These are phyloP conservation scores for Abortiporus biennis DNA, from an alignment of 1,284 basidiomycete genomes.

Conservation along the genomic window DNA sequence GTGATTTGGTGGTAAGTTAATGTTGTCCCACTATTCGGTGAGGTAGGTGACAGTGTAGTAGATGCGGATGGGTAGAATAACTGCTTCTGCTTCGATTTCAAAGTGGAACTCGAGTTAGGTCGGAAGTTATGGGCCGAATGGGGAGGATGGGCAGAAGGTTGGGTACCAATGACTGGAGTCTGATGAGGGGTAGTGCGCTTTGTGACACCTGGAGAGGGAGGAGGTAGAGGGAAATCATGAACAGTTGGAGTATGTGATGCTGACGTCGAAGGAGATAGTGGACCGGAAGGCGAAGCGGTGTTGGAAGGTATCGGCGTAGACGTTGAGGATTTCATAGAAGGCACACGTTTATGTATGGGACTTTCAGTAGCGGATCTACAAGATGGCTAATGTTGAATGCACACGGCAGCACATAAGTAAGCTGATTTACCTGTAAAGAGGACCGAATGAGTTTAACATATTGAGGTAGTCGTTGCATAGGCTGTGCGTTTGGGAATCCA, in stretches of 20 bases:
- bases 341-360: constrained; percentile 14
- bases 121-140: constrained; percentile 13
- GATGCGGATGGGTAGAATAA: constrained; percentile 51
- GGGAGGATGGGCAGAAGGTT: constrained; percentile 7
- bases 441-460: constrained; percentile 82
- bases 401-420: no score
- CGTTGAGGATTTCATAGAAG: constrained; percentile 6
- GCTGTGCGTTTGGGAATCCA: constrained; percentile 84
- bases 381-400: no score
- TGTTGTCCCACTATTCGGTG: constrained; percentile 59
- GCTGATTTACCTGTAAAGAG: constrained; percentile 77
- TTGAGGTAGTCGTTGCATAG: constrained; percentile 89
- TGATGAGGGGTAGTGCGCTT: neutral
- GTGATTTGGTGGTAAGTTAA: constrained; percentile 87
- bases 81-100: constrained; percentile 16
- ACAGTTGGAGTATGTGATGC: constrained; percentile 10
- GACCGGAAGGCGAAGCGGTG: constrained; percentile 3
- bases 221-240: constrained; percentile 11
- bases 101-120: constrained; percentile 2
- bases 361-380: constrained; percentile 26
- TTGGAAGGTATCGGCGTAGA: constrained; percentile 3
- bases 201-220: constrained; percentile 6
- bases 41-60: constrained; percentile 54
- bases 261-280: constrained; percentile 2
- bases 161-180: neutral